These are phyloP conservation scores for Knoxdaviesia capensis DNA, from an alignment of 2,329 filamentous ascomycete genomes.

Conservation along the genomic window DNA sequence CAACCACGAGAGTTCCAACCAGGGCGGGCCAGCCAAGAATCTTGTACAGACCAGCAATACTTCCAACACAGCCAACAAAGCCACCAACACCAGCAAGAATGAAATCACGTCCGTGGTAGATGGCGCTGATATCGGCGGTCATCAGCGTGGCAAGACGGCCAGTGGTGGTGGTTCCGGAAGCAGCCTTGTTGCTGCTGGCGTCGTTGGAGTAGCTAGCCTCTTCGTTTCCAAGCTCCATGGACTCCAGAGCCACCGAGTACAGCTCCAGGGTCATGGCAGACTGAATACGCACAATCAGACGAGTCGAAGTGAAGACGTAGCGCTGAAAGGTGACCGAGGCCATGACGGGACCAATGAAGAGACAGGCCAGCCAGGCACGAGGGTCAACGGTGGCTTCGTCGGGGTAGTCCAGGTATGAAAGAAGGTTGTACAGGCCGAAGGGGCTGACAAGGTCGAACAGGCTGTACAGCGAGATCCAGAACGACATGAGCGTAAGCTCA, in stretches of 20 bases:
- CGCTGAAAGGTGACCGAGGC: slow-evolving; percentile 32
- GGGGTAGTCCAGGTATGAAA: slow-evolving; percentile 24
- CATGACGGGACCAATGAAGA: slow-evolving; percentile 24
- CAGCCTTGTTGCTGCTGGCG: slow-evolving; percentile 9
- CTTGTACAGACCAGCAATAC: slow-evolving; percentile 29
- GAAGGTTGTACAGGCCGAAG: slow-evolving; percentile 29
- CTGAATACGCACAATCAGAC: slow-evolving; percentile 29
- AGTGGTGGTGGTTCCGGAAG: slow-evolving; percentile 16
- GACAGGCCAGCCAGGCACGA: slow-evolving; percentile 30
- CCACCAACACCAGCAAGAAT: slow-evolving; percentile 24
- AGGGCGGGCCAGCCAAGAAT: slow-evolving; percentile 35
- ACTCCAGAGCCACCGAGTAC: slow-evolving; percentile 32
- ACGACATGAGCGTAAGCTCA: slow-evolving; percentile 23
- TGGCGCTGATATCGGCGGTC: slow-evolving; percentile 35
- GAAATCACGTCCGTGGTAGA: slow-evolving; percentile 29
- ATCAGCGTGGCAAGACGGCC: slow-evolving; percentile 34
- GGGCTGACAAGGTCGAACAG: slow-evolving; percentile 28
- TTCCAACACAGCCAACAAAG: slow-evolving; percentile 24
- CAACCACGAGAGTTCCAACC: slow-evolving; percentile 26
- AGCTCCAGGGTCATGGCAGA: slow-evolving; percentile 36
- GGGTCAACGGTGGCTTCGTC: slow-evolving; percentile 23
- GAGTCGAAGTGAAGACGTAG: slow-evolving; percentile 35
- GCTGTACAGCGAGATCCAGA: slow-evolving; percentile 18
- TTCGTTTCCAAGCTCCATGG: slow-evolving; percentile 37
- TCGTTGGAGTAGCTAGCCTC: background rate